Evolutionary conservation across 2,329 filamentous ascomycete species (phyloP), one percentile per base, ranked within the genome.

Genomic region (Ceratocystis huliohia): DNA sequence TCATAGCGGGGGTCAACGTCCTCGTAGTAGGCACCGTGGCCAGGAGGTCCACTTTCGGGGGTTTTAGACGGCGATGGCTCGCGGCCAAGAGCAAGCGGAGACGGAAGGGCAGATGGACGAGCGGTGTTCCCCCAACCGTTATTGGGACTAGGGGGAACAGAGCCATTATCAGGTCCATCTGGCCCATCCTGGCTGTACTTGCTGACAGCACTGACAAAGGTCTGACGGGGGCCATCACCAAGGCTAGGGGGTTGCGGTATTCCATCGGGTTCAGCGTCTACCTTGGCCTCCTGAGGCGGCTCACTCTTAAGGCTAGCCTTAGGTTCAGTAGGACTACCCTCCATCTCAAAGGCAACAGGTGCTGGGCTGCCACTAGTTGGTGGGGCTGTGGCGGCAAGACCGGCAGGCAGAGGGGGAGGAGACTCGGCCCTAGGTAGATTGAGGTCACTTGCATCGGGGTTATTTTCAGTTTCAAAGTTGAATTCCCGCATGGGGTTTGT

Each of bases 1-100:
- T 85, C 88, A 72, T 96, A 97, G 66, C 86, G 88, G 57, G 93
- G 91, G 70, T 96, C 91, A 13, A 96, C 85, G 74, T 97, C 93
- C 79, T 97, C 94, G 73, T 95, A 96, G 76, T 97, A 97, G 69
- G 82, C 77, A 17, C 53, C 53, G 15, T 33, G 13, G n/a, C 6
- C 25, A 71, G 72, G 77, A 62, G 70, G 74, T 68, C 71, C 69
- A 22, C 70, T 73, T n/a, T 68, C 48, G 28, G 48, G 59, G 33
- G 62, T 56, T n/a, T 41, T 62, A 15, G n/a, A n/a, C 13, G 64
- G 30, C 10, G 61, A 57, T 10, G 63, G 37, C 13, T 46, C 33
- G 13, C 46, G 45, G n/a, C 64, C 63, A 5, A 68, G 20, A 8
- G 64, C 64, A n/a, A 68, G 59, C 20, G 80, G 79, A 8, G 81